Conservation (phyloP, 2,329 filamentous ascomycete species). For the Plectosphaerella plurivora region DNA sequence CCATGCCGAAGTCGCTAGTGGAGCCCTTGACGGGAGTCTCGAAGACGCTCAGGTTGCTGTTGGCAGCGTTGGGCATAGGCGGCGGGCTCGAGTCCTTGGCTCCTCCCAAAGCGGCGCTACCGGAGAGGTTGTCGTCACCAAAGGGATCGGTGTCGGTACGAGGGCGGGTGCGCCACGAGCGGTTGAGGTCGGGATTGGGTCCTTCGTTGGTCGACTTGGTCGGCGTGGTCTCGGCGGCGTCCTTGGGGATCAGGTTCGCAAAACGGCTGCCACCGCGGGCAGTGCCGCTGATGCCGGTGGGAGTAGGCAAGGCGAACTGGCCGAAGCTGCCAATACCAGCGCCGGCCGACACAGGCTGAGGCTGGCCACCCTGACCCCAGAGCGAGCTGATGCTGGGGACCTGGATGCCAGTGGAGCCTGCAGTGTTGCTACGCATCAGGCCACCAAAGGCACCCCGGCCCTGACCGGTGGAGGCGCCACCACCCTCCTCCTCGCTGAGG, state of each 20-base stretch:
- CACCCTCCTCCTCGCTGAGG: conserved; percentile 39
- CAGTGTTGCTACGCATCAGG: conserved; percentile 51
- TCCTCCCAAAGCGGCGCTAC: conserved; percentile 70
- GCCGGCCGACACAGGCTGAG: conserved; percentile 22
- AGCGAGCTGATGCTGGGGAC: conserved; percentile 33
- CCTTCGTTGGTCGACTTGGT: conserved; percentile 11
- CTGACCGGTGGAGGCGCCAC: conserved; percentile 21
- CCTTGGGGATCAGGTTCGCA: conserved; percentile 79
- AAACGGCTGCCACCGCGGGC: conserved; percentile 75
- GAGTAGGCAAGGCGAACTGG: conserved; percentile 69
- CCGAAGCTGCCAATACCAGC: conserved; percentile 81
- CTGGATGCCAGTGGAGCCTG: conserved; percentile 36
- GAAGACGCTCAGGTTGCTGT: conserved; percentile 34
- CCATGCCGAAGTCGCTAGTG: conserved; percentile 58
- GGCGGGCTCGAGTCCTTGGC: conserved; percentile 63
- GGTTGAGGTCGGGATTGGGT: conserved; percentile 25
- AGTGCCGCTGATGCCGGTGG: conserved; percentile 54
- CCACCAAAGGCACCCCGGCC: conserved; percentile 35
- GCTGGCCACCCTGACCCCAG: conserved; percentile 28
- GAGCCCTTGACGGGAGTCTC: conserved; percentile 53
- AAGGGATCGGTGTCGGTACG: conserved; percentile 74
- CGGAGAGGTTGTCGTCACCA: conserved; percentile 60
- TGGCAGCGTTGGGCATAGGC: conserved; percentile 22
- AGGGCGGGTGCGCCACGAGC: conserved; percentile 55
- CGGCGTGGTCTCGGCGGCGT: conserved; percentile 60